Evolutionary conservation across 495 filamentous ascomycete species (phyloP).

Genomic region (Neurospora sublineolata): DNA sequence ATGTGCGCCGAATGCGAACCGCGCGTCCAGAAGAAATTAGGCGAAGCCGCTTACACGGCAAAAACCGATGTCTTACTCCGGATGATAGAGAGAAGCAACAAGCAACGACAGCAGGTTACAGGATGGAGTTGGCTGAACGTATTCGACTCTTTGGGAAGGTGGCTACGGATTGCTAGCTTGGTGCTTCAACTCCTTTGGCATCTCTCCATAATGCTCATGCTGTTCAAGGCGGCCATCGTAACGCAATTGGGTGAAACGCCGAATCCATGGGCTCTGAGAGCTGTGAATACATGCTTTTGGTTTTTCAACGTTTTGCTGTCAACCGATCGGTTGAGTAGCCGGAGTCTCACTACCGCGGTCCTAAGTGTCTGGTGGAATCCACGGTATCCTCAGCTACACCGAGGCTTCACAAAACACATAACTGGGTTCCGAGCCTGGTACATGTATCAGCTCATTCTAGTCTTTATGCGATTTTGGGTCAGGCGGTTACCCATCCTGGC

Average conservation of each 20-base stretch:
- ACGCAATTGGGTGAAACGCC: conserved; percentile 17
- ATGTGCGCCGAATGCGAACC: conserved; percentile 69
- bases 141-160: conserved; percentile 33
- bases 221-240: conserved; percentile 9
- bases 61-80: conserved; percentile 66
- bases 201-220: conserved; percentile 22
- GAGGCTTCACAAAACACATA: conserved; percentile 51
- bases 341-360: conserved; percentile 41
- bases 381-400: conserved; percentile 49
- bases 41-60: conserved; percentile 60
- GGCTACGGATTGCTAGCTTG: conserved; percentile 44
- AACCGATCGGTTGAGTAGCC: conserved; percentile 28
- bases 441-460: conserved; percentile 49
- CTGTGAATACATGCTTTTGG: conserved; percentile 21
- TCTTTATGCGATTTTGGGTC: conserved; percentile 45
- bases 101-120: conserved; percentile 28
- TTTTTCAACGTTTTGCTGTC: conserved; percentile 12
- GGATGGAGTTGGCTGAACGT: conserved; percentile 39
- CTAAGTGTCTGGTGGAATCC: conserved; percentile 70
- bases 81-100: conserved; percentile 53
- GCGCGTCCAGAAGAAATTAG: conserved; percentile 50
- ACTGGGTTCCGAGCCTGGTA: conserved; percentile 58
- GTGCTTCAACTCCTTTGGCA: conserved; percentile 43
- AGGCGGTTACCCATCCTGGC: conserved; percentile 38
- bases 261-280: conserved; percentile 19